Conservation (phyloP, 768 basidiomycete species). For the Sporobolomyces phaffii region DNA sequence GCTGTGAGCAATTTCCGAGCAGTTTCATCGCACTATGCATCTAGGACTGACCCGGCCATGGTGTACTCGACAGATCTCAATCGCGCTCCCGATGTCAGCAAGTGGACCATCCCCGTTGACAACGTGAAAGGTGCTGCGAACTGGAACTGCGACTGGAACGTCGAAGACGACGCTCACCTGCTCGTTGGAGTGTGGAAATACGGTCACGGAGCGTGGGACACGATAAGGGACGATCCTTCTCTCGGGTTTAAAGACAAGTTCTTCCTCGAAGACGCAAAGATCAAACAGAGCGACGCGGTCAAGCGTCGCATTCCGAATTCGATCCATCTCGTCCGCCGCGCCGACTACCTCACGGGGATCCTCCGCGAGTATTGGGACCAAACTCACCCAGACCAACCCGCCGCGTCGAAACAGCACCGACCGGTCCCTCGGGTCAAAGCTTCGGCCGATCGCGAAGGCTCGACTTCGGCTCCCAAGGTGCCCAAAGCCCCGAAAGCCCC, state of each 20-base stretch:
- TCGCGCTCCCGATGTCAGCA: conserved; percentile 66
- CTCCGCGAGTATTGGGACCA: conserved; percentile 78
- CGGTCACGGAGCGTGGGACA: conserved; percentile 96
- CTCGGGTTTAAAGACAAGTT: conserved; percentile 85
- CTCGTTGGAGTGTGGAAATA: conserved; percentile 87
- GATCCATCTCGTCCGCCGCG: conserved; percentile 93
- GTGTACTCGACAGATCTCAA: conserved; percentile 36
- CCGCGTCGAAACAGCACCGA: conserved; percentile 9
- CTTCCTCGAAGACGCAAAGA: conserved; percentile 96
- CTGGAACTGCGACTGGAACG: conserved; percentile 94
- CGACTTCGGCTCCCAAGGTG: neutral
- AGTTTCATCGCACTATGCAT: neutral
- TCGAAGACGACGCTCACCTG: conserved; percentile 86
- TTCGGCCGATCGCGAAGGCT: conserved; percentile 3
- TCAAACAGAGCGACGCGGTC: conserved; percentile 48
- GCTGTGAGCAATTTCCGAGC: conserved; percentile 46
- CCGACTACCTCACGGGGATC: conserved; percentile 81
- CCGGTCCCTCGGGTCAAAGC: conserved; percentile 5
- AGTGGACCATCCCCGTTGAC: conserved; percentile 84
- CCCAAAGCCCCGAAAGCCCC: conserved; percentile 4
- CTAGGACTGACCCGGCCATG: neutral
- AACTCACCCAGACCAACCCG: conserved; percentile 1
- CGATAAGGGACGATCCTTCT: conserved; percentile 78
- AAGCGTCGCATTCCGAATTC: conserved; percentile 85
- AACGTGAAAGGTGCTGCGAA: conserved; percentile 88